These are phyloP conservation scores for Teratosphaeria epicoccoides DNA, from an alignment of 2,329 filamentous ascomycete genomes.

Conservation along the genomic window DNA sequence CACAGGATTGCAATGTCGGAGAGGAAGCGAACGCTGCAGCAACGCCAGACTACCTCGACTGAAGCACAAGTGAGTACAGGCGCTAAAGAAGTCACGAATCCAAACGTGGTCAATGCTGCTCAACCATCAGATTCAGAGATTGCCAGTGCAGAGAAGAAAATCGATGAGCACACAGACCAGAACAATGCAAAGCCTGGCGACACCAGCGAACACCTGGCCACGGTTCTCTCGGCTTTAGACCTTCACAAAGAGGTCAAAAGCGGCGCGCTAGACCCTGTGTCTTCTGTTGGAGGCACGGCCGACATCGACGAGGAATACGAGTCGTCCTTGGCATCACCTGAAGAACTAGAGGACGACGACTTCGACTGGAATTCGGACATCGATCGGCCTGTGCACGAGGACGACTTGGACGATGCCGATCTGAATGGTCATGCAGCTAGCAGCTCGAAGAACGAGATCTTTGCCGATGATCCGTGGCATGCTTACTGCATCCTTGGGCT, in stretches of 20 bases:
- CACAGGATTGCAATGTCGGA: slow-evolving; percentile 6
- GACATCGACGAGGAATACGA: slow-evolving; percentile 10
- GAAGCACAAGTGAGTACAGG: slow-evolving; percentile 1
- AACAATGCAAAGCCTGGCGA: not conserved
- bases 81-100: not conserved
- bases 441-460: slow-evolving; percentile 30
- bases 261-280: not conserved
- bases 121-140: not conserved
- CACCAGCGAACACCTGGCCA: not conserved
- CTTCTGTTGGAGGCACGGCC: not conserved
- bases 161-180: not conserved
- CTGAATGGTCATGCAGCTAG: not conserved
- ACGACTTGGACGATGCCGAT: slow-evolving; percentile 5
- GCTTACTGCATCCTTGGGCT: slow-evolving; percentile 51
- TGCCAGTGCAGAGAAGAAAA: not conserved
- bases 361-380: slow-evolving; percentile 25
- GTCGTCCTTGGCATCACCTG: slow-evolving; percentile 10
- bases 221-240: not conserved
- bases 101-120: not conserved
- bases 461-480: slow-evolving; percentile 47
- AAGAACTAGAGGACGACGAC: slow-evolving; percentile 22
- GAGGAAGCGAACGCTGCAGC: slow-evolving; percentile 4
- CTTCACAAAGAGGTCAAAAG: not conserved
- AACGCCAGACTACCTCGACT: not conserved
- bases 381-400: slow-evolving; percentile 13